Conservation (phyloP, 805 yeast species). For the Lipomyces yamanashiensis region DNA sequence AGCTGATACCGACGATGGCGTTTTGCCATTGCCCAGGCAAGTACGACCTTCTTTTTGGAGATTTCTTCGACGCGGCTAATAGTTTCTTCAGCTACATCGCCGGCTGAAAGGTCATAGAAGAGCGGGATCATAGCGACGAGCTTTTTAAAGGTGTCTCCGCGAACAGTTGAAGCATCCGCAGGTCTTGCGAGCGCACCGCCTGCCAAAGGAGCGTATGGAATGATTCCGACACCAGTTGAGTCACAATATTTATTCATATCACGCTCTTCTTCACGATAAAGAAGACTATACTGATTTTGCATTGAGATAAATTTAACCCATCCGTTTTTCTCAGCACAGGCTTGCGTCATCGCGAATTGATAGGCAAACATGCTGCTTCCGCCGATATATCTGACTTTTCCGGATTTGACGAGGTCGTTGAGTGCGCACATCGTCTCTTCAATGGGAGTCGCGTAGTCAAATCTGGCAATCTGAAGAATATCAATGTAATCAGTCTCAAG, state of each 20-base stretch:
- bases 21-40: too few species aligned
- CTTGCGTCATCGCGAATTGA: slow-evolving; percentile 58
- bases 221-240: slow-evolving; percentile 56
- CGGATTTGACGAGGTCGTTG: too few species aligned
- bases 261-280: slow-evolving; percentile 67
- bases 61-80: too few species aligned
- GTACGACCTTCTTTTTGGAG: too few species aligned
- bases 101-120: too few species aligned
- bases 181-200: slow-evolving; percentile 61
- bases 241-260: slow-evolving; percentile 63
- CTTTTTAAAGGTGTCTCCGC: neutral
- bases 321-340: slow-evolving; percentile 57
- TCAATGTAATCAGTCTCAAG: slow-evolving; percentile 55
- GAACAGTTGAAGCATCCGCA: neutral
- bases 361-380: slow-evolving; percentile 63
- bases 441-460: slow-evolving; percentile 54
- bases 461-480: slow-evolving; percentile 61
- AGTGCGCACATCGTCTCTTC: too few species aligned
- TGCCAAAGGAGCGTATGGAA: slow-evolving; percentile 66
- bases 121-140: too few species aligned
- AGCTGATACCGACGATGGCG: too few species aligned
- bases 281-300: slow-evolving; percentile 61
- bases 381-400: too few species aligned
- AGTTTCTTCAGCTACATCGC: too few species aligned
- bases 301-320: slow-evolving; percentile 65